These are phyloP conservation scores for Xylogone sp. DNA, from an alignment of 2,329 filamentous ascomycete species.

Conservation along the genomic window DNA sequence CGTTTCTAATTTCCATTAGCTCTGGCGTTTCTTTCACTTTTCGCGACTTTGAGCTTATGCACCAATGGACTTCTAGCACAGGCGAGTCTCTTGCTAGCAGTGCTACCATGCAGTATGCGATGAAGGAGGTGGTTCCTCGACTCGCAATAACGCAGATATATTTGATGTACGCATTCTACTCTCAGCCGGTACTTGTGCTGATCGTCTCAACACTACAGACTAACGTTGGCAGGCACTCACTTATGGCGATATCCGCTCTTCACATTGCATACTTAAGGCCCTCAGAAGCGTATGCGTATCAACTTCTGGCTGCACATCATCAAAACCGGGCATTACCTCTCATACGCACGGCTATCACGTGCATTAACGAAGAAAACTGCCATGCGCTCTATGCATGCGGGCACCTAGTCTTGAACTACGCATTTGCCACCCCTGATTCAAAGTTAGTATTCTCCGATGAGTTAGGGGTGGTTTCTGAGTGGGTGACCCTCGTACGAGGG, in stretches of 20 bases:
- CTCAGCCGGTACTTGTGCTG: no score
- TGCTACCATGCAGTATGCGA: neutral
- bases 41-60: neutral
- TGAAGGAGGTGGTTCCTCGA: constrained; percentile 47
- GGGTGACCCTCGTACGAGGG: neutral
- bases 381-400: neutral
- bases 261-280: neutral
- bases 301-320: neutral
- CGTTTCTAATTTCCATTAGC: neutral
- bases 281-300: neutral
- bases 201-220: neutral
- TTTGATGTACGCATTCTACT: constrained; percentile 25
- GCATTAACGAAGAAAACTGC: neutral
- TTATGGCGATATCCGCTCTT: neutral
- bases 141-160: constrained; percentile 56
- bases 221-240: neutral
- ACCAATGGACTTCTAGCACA: neutral
- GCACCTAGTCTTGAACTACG: neutral
- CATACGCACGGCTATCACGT: neutral
- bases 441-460: neutral
- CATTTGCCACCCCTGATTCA: neutral
- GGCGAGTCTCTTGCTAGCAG: neutral
- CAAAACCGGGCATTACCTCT: neutral
- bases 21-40: neutral
- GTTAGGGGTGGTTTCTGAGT: neutral